Percentiles rank a stretch among this genome's conserved stretches.
Evolutionary conservation across 345 rosid species (phyloP).

Genomic region (Laguncularia racemosa): DNA sequence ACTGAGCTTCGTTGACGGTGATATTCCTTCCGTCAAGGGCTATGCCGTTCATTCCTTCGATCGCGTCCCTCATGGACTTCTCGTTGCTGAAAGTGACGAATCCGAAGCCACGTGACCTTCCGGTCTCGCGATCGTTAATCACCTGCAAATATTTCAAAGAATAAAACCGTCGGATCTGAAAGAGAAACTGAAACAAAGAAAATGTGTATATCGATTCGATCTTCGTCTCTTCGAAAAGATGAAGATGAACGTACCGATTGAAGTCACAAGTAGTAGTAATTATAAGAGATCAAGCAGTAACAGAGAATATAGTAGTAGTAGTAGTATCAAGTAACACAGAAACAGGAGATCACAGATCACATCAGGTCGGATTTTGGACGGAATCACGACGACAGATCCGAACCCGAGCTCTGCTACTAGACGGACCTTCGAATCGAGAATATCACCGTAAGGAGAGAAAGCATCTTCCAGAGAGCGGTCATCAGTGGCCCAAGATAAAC

Average conservation of each 20-base stretch:
- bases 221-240: constrained; percentile 53
- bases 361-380: constrained; percentile 30
- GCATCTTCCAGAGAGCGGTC: constrained; percentile 53
- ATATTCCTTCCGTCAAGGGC: constrained; percentile 80
- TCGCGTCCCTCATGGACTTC: constrained; percentile 74
- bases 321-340: constrained; percentile 56
- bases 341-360: constrained; percentile 40
- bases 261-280: constrained; percentile 40
- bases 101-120: constrained; percentile 78
- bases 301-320: constrained; percentile 35
- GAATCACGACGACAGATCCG: constrained; percentile 18
- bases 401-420: constrained; percentile 27
- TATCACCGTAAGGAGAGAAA: constrained; percentile 59
- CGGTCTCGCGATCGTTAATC: constrained; percentile 78
- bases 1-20: constrained; percentile 80
- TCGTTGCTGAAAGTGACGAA: constrained; percentile 76
- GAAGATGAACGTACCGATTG: constrained; percentile 96
- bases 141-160: constrained; percentile 22
- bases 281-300: constrained; percentile 36
- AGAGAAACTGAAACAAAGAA: neutral
- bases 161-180: neutral
- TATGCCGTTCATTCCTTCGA: constrained; percentile 87
- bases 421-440: constrained; percentile 99
- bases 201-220: constrained; percentile 27
- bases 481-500: constrained; percentile 90